Conservation (phyloP, 257 asterid species). For the Solanum sejunctum region DNA sequence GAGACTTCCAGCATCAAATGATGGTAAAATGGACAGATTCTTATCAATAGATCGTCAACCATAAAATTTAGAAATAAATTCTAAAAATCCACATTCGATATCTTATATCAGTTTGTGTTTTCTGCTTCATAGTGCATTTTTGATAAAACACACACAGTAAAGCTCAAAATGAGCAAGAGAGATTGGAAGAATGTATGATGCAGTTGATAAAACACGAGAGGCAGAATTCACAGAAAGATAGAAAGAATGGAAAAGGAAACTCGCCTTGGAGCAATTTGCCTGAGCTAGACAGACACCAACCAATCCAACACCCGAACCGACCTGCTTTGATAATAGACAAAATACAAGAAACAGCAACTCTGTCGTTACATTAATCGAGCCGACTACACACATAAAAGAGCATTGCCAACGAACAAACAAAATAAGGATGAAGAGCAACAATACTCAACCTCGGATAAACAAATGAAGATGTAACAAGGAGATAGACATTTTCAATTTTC, state of each 20-base stretch:
- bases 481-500: background rate
- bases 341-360: slow-evolving; percentile 2
- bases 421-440: background rate
- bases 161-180: background rate
- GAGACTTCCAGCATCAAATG: background rate
- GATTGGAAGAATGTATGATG: background rate
- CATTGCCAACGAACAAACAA: background rate
- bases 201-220: background rate
- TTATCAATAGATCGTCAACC: background rate
- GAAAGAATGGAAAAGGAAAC: background rate
- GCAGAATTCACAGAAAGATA: background rate
- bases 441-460: background rate
- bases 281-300: slow-evolving; percentile 76
- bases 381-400: background rate
- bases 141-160: background rate
- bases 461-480: background rate
- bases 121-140: background rate
- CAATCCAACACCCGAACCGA: slow-evolving; percentile 93
- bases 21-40: background rate
- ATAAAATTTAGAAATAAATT: background rate
- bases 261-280: slow-evolving; percentile 72
- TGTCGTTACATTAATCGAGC: background rate
- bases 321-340: slow-evolving; percentile 20
- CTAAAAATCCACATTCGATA: too few relatives aligned
- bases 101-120: background rate